Evolutionary conservation across 768 basidiomycete genomes (phyloP).

Genomic region (Serendipita sp.): DNA sequence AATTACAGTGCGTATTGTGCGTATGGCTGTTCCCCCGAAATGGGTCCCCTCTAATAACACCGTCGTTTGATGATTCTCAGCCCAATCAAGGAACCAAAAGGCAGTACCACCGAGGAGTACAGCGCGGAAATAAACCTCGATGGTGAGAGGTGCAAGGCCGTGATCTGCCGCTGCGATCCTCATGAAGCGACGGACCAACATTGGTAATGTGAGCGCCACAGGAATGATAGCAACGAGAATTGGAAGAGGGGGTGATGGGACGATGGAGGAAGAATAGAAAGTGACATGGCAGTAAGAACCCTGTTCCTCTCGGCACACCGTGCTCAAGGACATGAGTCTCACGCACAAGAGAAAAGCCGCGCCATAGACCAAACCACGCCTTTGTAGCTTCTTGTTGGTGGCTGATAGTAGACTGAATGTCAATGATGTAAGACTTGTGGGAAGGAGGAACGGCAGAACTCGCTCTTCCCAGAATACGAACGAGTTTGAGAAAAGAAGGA

Average conservation of each 20-base stretch:
- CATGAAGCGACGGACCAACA: slow-evolving; percentile 39
- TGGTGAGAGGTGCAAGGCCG: slow-evolving; percentile 51
- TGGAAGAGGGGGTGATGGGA: slow-evolving; percentile 45
- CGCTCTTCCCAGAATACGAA: slow-evolving; percentile 98
- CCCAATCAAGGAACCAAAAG: slow-evolving; percentile 77
- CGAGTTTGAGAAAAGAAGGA: slow-evolving; percentile 82
- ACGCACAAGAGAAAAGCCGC: slow-evolving; percentile 48
- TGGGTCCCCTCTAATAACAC: neutral
- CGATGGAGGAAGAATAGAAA: slow-evolving; percentile 63
- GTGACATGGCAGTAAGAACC: slow-evolving; percentile 70
- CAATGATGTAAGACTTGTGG: slow-evolving; percentile 45
- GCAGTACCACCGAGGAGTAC: slow-evolving; percentile 41
- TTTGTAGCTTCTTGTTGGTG: slow-evolving; percentile 50
- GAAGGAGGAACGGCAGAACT: slow-evolving; percentile 55
- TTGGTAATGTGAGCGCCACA: slow-evolving; percentile 41
- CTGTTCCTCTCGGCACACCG: slow-evolving; percentile 91
- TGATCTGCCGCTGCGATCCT: slow-evolving; percentile 34
- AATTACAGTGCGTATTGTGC: slow-evolving; percentile 40
- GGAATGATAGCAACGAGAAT: slow-evolving; percentile 46
- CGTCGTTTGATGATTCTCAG: slow-evolving; percentile 24
- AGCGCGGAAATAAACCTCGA: slow-evolving; percentile 42
- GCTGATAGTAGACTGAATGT: slow-evolving; percentile 50
- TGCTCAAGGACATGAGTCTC: slow-evolving; percentile 65
- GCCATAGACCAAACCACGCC: slow-evolving; percentile 61
- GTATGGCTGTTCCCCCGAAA: slow-evolving; percentile 25